Evolutionary conservation across 2,329 filamentous ascomycete genomes (phyloP).

Genomic region (Hypoxylon sp.): DNA sequence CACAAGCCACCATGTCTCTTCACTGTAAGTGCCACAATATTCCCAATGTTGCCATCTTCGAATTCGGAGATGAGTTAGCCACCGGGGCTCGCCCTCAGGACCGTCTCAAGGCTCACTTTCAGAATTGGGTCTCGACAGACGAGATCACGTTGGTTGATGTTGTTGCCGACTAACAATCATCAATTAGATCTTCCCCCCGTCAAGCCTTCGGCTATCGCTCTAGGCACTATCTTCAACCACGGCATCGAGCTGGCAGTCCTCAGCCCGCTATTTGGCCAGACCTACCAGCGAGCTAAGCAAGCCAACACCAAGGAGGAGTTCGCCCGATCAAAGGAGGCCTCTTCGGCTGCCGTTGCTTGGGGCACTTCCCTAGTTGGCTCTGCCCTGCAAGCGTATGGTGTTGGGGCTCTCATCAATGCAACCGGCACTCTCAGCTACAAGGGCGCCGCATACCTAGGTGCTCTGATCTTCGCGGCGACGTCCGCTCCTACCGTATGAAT

Average conservation of each 20-base stretch:
- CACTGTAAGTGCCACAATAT: conserved; percentile 64
- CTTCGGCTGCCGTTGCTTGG: conserved; percentile 88
- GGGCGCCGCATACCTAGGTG: conserved; percentile 93
- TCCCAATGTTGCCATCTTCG: conserved; percentile 1
- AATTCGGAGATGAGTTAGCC: conserved; percentile 7
- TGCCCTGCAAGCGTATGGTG: conserved; percentile 88
- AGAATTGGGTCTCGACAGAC: background rate
- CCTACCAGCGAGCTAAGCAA: conserved; percentile 91
- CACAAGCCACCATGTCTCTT: conserved; percentile 66
- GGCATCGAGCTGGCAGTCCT: conserved; percentile 89
- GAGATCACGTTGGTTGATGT: background rate
- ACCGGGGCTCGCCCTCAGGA: background rate
- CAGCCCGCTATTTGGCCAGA: conserved; percentile 90
- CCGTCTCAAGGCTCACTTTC: background rate
- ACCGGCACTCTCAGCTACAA: conserved; percentile 97
- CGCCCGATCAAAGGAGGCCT: conserved; percentile 91
- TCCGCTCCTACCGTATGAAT: conserved; percentile 85
- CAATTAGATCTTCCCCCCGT: conserved; percentile 75
- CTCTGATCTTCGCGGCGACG: conserved; percentile 90
- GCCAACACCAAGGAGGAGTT: conserved; percentile 98
- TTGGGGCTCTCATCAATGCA: conserved; percentile 91
- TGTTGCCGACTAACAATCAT: conserved; percentile 18
- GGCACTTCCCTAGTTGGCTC: conserved; percentile 91
- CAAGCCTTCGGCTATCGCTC: conserved; percentile 97
- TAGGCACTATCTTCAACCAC: conserved; percentile 97